phyloP scores from a whole-genome alignment of 2,329 filamentous ascomycete genomes.

The Alternaria dauci region DNA sequence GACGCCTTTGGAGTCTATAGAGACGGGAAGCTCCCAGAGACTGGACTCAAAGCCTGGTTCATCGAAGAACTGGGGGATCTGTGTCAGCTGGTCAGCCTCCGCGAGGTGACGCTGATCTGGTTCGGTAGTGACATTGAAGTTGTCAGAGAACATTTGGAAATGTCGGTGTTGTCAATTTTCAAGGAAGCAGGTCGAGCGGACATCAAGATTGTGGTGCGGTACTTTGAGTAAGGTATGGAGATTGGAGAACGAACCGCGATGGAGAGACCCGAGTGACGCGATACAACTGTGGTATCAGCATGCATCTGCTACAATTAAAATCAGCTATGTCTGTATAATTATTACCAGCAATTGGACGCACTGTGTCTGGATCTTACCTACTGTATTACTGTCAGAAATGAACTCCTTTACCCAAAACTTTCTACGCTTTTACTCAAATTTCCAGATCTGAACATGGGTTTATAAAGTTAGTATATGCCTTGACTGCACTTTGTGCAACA shows the following conservation, averaged over 20 bases:
- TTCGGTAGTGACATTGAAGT: neutral
- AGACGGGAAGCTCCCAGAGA: slow-evolving; percentile 3
- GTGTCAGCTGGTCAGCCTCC: neutral
- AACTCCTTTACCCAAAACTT: neutral
- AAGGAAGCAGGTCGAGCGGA: neutral
- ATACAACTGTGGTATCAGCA: neutral
- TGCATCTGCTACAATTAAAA: neutral
- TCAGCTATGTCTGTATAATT: neutral
- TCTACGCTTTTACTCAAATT: neutral
- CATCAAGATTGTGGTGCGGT: neutral
- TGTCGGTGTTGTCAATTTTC: neutral
- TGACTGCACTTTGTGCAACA: too few relatives aligned
- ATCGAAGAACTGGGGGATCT: neutral
- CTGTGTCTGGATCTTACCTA: neutral
- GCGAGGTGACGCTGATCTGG: slow-evolving; percentile 5
- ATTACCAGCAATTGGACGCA: fast-evolving
- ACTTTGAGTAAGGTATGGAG: neutral
- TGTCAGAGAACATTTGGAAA: neutral
- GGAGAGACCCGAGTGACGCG: neutral
- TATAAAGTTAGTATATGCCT: too few relatives aligned
- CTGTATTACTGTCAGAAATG: neutral
- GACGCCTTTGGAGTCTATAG: slow-evolving; percentile 11
- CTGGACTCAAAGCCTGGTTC: slow-evolving; percentile 9
- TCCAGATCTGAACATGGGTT: neutral
- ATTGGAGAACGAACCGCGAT: neutral